Percentiles rank a stretch among this genome's conserved stretches.
Conservation (phyloP, 306 rosid genomes). For the Quercus engelmannii region DNA sequence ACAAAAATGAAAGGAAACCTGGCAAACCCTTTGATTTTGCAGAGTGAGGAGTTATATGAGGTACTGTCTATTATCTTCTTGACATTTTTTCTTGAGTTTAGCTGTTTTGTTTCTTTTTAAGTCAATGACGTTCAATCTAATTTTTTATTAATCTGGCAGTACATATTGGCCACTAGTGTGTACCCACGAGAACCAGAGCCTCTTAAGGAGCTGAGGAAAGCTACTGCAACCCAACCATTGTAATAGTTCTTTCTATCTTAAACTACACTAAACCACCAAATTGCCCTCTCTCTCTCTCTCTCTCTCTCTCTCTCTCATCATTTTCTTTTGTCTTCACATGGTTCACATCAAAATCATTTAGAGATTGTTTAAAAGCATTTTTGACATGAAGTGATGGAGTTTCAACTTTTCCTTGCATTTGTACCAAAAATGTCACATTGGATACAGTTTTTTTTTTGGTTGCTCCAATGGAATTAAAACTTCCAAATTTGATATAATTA, state of each 20-base stretch:
- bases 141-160: constrained; percentile 21
- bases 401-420: too few relatives aligned
- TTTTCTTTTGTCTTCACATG: too few relatives aligned
- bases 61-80: neutral
- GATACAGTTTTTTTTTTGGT: too few relatives aligned
- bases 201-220: constrained; percentile 51
- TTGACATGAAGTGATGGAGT: too few relatives aligned
- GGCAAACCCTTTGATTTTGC: neutral
- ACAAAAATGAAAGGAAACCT: neutral
- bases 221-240: constrained; percentile 37
- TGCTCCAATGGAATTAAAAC: too few relatives aligned
- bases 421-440: too few relatives aligned
- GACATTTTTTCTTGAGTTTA: neutral
- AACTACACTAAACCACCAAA: too few relatives aligned
- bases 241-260: neutral
- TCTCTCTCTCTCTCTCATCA: too few relatives aligned
- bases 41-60: neutral
- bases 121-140: neutral
- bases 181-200: constrained; percentile 54
- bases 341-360: too few relatives aligned
- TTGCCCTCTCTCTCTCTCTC: too few relatives aligned
- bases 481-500: too few relatives aligned
- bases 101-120: neutral
- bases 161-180: constrained; percentile 58
- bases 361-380: too few relatives aligned